A percentile compares a stretch with the other conserved stretches of the same genome.
Evolutionary conservation across 2,329 filamentous ascomycete genomes (phyloP).

Genomic region (Elsinoe batatas): DNA sequence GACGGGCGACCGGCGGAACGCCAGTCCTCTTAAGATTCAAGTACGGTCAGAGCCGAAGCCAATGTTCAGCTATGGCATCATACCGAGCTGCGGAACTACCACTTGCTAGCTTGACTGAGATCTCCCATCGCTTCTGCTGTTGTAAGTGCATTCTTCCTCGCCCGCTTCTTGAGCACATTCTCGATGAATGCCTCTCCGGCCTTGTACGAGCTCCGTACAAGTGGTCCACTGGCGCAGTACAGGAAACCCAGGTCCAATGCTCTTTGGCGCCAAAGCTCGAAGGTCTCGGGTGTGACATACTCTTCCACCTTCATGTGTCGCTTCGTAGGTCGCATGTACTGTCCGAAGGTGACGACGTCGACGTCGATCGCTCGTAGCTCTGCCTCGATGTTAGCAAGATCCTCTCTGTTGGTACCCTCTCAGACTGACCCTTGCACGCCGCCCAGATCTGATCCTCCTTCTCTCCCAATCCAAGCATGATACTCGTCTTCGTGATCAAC

Average conservation of each 20-base stretch:
- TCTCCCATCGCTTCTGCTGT: conserved; percentile 23
- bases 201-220: conserved; percentile 94
- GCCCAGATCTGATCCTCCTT: conserved; percentile 77
- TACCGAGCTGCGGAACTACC: no score
- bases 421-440: conserved; percentile 54
- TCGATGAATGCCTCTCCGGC: conserved; percentile 98
- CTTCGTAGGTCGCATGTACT: conserved; percentile 99
- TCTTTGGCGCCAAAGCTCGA: conserved; percentile 82
- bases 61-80: no score
- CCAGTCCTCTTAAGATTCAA: no score
- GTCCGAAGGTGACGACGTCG: conserved; percentile 96
- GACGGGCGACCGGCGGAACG: no score
- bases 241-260: conserved; percentile 93
- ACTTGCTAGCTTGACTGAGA: conserved; percentile 13
- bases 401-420: neutral
- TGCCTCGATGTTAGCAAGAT: conserved; percentile 20
- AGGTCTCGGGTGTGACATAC: conserved; percentile 83
- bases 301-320: conserved; percentile 94
- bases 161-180: conserved; percentile 85
- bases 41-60: no score
- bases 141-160: conserved; percentile 27
- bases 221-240: conserved; percentile 86
- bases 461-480: conserved; percentile 94
- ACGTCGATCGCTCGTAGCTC: conserved; percentile 73
- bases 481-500: conserved; percentile 95